Evolutionary conservation across 371 early-diverging fungal species (phyloP), one percentile per base, ranked within the genome.

Genomic region (Mucor saturninus): DNA sequence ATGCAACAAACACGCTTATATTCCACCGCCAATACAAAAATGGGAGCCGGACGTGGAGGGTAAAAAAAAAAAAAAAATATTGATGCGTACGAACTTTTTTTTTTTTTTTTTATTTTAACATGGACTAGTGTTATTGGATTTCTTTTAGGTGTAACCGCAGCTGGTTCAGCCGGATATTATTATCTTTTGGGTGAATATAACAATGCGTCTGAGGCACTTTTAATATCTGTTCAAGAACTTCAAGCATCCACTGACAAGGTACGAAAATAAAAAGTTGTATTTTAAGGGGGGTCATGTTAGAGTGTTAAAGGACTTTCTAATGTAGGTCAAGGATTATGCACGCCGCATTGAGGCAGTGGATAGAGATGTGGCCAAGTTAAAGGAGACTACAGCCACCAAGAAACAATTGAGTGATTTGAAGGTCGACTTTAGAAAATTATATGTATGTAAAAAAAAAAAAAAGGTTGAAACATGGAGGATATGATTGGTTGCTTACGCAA

Each of bases 141-240:
- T 67, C 72, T 93, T 43, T 71, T 92, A n/a, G 93, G 93, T 21
- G 85, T 88, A 15, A 86, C 90, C 14, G 67, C 83, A 49, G 89
- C 93, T 37, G 91, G 93, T 2, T 85, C 86, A n/a, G 77, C 82
- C 31, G 92, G 93, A 15, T 93, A 91, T 63, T 89, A 88, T 64
- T 91, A 91, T 61, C 78, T 93, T 46, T 75, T 93, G 59, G 92
- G 91, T 56, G 92, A 93, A 74, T 93, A 93, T 69, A 89, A 90
- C 55, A 80, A 76, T 49, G 89, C 91, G 7, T 89, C 92, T 35
- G 79, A 71, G 52, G 73, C 91, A 28, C 76, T 93, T 35, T 73
- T 93, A 73, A 75, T 69, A 69, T 89, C 92, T 7, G 88, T 93
- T 14, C 83, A 91, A 62, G 89, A 91, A 66, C 81, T 93, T 61